Base-by-base conservation (phyloP, 163 green algal genomes). In the Dunaliella salina region DNA sequence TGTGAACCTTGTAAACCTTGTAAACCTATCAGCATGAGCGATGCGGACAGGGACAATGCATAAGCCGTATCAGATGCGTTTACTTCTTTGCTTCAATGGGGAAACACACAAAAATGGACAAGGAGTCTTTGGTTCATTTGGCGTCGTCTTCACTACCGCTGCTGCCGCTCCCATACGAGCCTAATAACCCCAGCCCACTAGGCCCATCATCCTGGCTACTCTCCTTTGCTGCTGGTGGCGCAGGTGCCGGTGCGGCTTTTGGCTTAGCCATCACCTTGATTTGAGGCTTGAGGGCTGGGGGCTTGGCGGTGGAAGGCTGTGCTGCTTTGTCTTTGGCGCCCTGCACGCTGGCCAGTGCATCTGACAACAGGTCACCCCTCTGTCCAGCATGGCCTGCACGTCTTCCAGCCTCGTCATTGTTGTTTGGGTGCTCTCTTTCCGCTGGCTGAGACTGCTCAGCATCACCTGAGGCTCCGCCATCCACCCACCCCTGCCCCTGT, bases 261-360 rank as follows among this genome's bases (percentile, higher is more conserved):
- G 83, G 88, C 84, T 89, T 91, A 18, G 86, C 86, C 81, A 87
- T 50, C 12, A 91, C 86, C 33, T 87, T 91, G 32, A 91, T 69
- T 29, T 82, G 15, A 26, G 88, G 86, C 80, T 89, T 91, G 32
- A n/a, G 29, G 22, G 72, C 22, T 30, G 32, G 32, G 1, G 79
- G 79, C 79, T 82, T 82, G 25, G 79, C 30, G n/a, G 79, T 26
- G 12, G 32, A 15, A 13, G 50, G 33, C 40, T 33, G 30, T 50
- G 72, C 45, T 34, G 84, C 59, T 72, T 45, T 79, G 40, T 25
- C 79, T 29, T 75, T 75, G 63, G 4, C 8, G 8, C 8, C 63
- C 63, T 75, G 63, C 63, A 75, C 63, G 63, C 63, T 75, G 22
- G 63, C 63, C 29, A 59, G 33, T 3, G 84, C 46, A 18, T 34